phyloP scores from a whole-genome alignment of 768 basidiomycete genomes.

The Amanita rimosa region DNA sequence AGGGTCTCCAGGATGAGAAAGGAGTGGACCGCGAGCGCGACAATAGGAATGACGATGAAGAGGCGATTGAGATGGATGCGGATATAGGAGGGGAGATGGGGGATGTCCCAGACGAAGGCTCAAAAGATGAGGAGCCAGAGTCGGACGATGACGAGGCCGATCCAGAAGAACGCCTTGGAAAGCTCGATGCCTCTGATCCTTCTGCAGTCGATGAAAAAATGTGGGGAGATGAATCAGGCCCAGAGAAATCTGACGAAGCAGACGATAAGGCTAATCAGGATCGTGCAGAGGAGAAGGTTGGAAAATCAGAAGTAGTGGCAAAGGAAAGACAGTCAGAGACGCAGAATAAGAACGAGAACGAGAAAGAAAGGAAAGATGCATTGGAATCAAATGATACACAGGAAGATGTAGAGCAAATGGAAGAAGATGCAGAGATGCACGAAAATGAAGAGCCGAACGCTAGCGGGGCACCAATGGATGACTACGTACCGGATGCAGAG shows the following conservation, averaged over 20 bases:
- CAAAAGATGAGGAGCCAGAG: slow-evolving; percentile 37
- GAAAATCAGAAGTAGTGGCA: slow-evolving; percentile 60
- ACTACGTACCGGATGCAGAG: slow-evolving; percentile 68
- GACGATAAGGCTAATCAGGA: slow-evolving; percentile 54
- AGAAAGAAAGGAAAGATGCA: slow-evolving; percentile 14
- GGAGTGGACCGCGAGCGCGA: slow-evolving; percentile 32
- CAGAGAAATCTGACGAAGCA: slow-evolving; percentile 35
- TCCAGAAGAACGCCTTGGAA: slow-evolving; percentile 74
- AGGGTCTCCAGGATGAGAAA: slow-evolving; percentile 73
- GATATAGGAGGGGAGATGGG: slow-evolving; percentile 85
- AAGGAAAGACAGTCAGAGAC: slow-evolving; percentile 50
- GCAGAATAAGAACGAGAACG: slow-evolving; percentile 17
- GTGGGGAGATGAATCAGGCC: slow-evolving; percentile 79
- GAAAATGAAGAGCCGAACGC: slow-evolving; percentile 33
- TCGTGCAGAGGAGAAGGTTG: slow-evolving; percentile 37
- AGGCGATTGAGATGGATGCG: slow-evolving; percentile 84
- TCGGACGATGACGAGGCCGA: slow-evolving; percentile 45
- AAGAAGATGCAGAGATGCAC: slow-evolving; percentile 15
- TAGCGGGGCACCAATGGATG: slow-evolving; percentile 62
- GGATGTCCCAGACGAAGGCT: slow-evolving; percentile 62
- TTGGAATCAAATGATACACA: slow-evolving; percentile 4
- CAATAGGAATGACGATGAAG: slow-evolving; percentile 44
- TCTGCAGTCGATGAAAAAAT: slow-evolving; percentile 89
- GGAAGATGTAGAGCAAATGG: slow-evolving; percentile 13
- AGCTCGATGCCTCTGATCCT: slow-evolving; percentile 77